Evolutionary conservation across 768 basidiomycete species (phyloP).

Genomic region (Psilocybe tampanensis): DNA sequence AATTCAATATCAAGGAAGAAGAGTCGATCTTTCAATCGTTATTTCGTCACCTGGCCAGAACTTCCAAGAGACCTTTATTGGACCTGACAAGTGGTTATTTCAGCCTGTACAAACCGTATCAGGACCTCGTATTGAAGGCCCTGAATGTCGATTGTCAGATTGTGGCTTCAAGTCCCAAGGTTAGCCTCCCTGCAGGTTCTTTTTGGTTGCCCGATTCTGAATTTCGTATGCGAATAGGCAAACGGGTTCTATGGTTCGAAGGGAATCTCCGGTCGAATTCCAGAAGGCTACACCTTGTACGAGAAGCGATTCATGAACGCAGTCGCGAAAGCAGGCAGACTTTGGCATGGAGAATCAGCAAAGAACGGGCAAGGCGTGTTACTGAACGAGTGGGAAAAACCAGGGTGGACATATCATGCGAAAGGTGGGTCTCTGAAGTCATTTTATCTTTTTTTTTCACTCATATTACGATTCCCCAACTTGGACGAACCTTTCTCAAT

Average conservation of each 20-base stretch:
- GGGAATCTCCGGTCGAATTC: conserved; percentile 91
- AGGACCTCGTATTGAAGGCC: conserved; percentile 63
- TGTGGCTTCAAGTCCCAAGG: conserved; percentile 86
- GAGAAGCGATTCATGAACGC: conserved; percentile 84
- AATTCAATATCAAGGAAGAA: conserved; percentile 86
- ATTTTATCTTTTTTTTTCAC: not conserved
- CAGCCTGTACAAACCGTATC: conserved; percentile 81
- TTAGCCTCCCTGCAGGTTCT: conserved; percentile 32
- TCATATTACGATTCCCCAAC: not conserved
- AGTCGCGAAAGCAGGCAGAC: conserved; percentile 48
- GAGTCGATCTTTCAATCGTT: conserved; percentile 62
- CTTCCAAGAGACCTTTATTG: conserved; percentile 42
- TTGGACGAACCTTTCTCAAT: not conserved
- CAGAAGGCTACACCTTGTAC: conserved; percentile 90
- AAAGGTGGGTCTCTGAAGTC: conserved; percentile 63
- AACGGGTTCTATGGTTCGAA: conserved; percentile 93
- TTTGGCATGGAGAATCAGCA: conserved; percentile 32
- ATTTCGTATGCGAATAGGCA: conserved; percentile 55
- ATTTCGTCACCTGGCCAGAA: conserved; percentile 49
- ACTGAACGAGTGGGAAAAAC: conserved; percentile 84
- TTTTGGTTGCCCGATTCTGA: not conserved
- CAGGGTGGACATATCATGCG: conserved; percentile 97
- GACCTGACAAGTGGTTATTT: conserved; percentile 98
- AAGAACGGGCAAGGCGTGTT: conserved; percentile 52
- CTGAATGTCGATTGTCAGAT: conserved; percentile 66